Evolutionary conservation across 208 protist species (phyloP).

Genomic region (Acanthamoeba triangularis): DNA sequence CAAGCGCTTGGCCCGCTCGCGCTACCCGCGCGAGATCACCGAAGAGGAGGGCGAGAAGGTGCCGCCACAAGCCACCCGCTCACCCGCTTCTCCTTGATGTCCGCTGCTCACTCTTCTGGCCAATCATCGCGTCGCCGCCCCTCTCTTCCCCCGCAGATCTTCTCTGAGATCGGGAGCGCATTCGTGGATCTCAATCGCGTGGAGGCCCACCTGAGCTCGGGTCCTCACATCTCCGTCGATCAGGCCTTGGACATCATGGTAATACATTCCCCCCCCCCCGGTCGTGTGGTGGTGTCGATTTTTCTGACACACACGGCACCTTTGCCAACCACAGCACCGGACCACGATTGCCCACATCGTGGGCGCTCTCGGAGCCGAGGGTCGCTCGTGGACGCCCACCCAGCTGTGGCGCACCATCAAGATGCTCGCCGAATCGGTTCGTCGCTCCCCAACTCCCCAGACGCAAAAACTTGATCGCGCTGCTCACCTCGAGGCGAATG

Average conservation of each 20-base stretch:
- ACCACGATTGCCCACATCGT: conserved; percentile 39
- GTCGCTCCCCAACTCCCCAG: too few relatives aligned
- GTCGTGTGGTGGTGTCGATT: not conserved
- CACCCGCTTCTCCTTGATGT: too few relatives aligned
- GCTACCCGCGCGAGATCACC: conserved; percentile 32
- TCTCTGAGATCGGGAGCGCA: conserved; percentile 29
- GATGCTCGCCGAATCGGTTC: conserved; percentile 37
- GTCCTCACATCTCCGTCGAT: conserved; percentile 20
- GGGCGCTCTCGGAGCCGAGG: conserved; percentile 29
- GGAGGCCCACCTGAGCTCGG: conserved; percentile 51
- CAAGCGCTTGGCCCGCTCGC: conserved; percentile 26
- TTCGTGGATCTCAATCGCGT: conserved; percentile 55
- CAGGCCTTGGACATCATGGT: conserved; percentile 62
- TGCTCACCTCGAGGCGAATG: too few relatives aligned
- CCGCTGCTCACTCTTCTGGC: not conserved
- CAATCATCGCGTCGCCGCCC: not conserved
- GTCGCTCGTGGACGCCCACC: conserved; percentile 52
- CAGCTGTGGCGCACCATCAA: conserved; percentile 61
- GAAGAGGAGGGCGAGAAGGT: conserved; percentile 61
- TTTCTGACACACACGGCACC: not conserved
- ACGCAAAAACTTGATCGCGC: too few relatives aligned
- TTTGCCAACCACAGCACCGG: conserved; percentile 1
- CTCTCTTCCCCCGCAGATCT: not conserved
- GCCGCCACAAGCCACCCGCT: not conserved
- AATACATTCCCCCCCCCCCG: not conserved